A percentile compares a stretch with the other conserved stretches of the same genome.
Conservation (phyloP, 2,329 filamentous ascomycete genomes). For the Dactylellina haptotyla region DNA sequence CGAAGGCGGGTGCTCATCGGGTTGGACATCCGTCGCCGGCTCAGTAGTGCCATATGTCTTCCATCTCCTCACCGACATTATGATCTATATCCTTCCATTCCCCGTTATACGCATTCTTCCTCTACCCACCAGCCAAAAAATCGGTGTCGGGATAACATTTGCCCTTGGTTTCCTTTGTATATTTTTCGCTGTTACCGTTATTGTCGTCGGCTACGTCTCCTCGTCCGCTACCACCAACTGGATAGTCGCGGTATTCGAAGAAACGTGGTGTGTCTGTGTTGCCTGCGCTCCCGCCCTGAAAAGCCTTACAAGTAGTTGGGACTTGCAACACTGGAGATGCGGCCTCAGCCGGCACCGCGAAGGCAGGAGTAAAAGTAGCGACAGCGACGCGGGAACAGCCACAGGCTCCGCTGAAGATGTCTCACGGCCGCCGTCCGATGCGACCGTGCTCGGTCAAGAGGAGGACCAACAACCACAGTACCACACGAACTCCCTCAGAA, state of each 20-base stretch:
- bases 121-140: constrained; percentile 15
- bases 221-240: constrained; percentile 11
- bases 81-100: constrained; percentile 44
- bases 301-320: constrained; percentile 1
- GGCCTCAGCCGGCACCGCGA: constrained; percentile 9
- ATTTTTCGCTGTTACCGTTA: constrained; percentile 26
- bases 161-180: constrained; percentile 44
- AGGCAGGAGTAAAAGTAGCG: constrained; percentile 3
- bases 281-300: constrained; percentile 33
- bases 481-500: background rate
- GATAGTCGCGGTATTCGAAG: constrained; percentile 39
- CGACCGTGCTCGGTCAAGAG: constrained; percentile 18
- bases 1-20: constrained; percentile 23
- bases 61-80: constrained; percentile 34
- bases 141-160: constrained; percentile 34
- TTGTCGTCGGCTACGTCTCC: constrained; percentile 24
- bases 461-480: background rate
- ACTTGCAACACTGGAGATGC: constrained; percentile 1
- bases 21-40: constrained; percentile 11
- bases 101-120: constrained; percentile 13
- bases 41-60: constrained; percentile 36
- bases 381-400: constrained; percentile 34
- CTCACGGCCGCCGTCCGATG: constrained; percentile 36
- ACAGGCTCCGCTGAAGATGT: constrained; percentile 12
- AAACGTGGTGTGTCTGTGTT: constrained; percentile 30